Percentiles rank a stretch among this genome's conserved stretches.
These are phyloP conservation scores for Didymella glomerata DNA, from an alignment of 2,329 filamentous ascomycete genomes.

Conservation along the genomic window DNA sequence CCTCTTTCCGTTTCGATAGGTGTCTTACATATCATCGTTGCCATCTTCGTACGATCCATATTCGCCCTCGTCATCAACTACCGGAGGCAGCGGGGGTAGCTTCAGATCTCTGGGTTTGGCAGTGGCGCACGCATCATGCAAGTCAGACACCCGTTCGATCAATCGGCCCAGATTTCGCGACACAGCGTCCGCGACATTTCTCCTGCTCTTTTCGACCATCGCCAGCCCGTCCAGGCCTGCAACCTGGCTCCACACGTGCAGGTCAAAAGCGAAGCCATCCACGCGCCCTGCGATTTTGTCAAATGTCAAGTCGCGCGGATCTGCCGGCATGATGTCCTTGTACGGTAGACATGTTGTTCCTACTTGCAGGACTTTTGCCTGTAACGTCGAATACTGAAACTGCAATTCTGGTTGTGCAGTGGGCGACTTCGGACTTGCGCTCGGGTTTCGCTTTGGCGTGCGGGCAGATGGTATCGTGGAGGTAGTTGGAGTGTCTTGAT, in stretches of 20 bases:
- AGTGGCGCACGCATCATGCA: slow-evolving; percentile 26
- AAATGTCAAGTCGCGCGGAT: slow-evolving; percentile 38
- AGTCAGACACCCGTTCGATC: slow-evolving; percentile 16
- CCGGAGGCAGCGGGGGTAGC: slow-evolving; percentile 18
- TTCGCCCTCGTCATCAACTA: slow-evolving; percentile 22
- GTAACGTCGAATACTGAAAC: slow-evolving; percentile 31
- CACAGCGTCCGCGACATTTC: slow-evolving; percentile 27
- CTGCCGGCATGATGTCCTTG: slow-evolving; percentile 32
- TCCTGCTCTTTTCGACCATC: slow-evolving; percentile 25
- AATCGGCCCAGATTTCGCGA: slow-evolving; percentile 30
- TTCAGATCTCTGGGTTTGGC: slow-evolving; percentile 38
- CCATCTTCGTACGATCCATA: slow-evolving; percentile 19
- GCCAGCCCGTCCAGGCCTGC: slow-evolving; percentile 30
- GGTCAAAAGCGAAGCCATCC: slow-evolving; percentile 34
- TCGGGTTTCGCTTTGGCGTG: slow-evolving; percentile 25
- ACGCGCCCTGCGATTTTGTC: slow-evolving; percentile 34
- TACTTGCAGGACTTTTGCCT: slow-evolving; percentile 30
- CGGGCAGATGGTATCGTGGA: not conserved
- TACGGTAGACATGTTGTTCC: slow-evolving; percentile 27
- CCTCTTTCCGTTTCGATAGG: not conserved
- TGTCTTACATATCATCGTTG: slow-evolving; percentile 15
- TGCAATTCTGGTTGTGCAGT: slow-evolving; percentile 29
- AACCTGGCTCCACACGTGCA: slow-evolving; percentile 35
- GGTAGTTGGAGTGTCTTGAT: slow-evolving; percentile 26
- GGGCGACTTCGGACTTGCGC: slow-evolving; percentile 30